Base-by-base conservation (phyloP, 306 rosid species). In the Styphnolobium japonicum region DNA sequence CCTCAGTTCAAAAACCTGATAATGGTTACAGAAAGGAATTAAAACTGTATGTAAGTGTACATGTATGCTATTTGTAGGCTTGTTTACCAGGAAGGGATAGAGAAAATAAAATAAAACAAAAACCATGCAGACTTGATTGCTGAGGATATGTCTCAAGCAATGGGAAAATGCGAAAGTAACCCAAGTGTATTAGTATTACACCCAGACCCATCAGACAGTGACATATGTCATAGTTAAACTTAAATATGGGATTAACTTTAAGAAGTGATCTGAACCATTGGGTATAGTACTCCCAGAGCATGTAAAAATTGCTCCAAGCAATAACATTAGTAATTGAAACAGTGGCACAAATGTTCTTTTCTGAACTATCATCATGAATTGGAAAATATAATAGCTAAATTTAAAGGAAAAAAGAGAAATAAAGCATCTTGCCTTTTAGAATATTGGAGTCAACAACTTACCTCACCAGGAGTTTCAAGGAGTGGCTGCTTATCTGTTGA, bases 381-480 rank as follows among this genome's bases (percentile, higher is more conserved):
- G 75, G 60, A 79, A 75, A 76, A 37, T 52, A 22, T 21, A 53
- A 52, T 51, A 4, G 29, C 31, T 73, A 7, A 62, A 60, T 58
- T 67, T 58, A 10, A 58, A 63, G n/a, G n/a, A n/a, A n/a, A n/a
- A 40, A 2, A 4, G 40, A 14, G 14, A 70, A 71, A 52, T 57
- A 61, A 71, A 62, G 67, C 51, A 46, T 18, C 72, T 62, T 43
- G 53, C n/a, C 64, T 79, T 65, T 42, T 36, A 36, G 55, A 19
- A 67, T 72, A 23, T 23, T 62, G 14, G 77, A 80, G 69, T 67
- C 29, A 63, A 81, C 60, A 72, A 61, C 86, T 57, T 83, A 93
- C 98, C 93, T 95, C 99, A 16, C 99, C 96, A n/a, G 96, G 97
- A 64, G 97, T 93, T 85, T 95, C 97, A 83, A 95, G 91, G 77